These are phyloP conservation scores for Ceratobasidium theobromae DNA, from an alignment of 1,284 basidiomycete genomes.

Conservation along the genomic window DNA sequence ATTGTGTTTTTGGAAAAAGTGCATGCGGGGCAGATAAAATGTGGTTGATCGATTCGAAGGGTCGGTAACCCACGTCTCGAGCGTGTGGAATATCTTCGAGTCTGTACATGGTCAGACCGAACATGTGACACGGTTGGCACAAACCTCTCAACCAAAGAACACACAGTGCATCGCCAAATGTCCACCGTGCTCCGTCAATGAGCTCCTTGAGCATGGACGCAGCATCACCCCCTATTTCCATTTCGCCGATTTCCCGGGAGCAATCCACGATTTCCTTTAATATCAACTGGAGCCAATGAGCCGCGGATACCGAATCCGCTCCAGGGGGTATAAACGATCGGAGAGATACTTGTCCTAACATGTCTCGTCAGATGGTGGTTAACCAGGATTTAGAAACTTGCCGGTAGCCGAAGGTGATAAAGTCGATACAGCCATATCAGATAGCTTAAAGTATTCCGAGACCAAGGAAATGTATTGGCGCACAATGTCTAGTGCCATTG, in stretches of 20 bases:
- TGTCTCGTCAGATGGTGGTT: background rate
- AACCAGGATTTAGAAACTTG: background rate
- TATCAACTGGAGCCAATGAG: constrained; percentile 77
- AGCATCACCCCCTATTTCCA: constrained; percentile 81
- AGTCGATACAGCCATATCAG: constrained; percentile 62
- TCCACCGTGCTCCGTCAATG: constrained; percentile 83
- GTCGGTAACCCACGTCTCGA: constrained; percentile 84
- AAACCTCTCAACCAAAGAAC: constrained; percentile 81
- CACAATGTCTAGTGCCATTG: constrained; percentile 90
- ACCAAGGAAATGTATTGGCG: constrained; percentile 84
- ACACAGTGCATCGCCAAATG: constrained; percentile 81
- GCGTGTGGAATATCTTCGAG: constrained; percentile 76
- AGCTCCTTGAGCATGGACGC: constrained; percentile 68
- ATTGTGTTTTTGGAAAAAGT: constrained; percentile 81
- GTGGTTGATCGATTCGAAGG: constrained; percentile 49
- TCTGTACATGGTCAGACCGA: constrained; percentile 54
- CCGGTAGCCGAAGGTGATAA: constrained; percentile 46
- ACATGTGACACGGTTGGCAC: constrained; percentile 36
- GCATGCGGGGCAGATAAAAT: constrained; percentile 67
- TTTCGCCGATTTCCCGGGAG: constrained; percentile 73
- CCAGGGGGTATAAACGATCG: constrained; percentile 67
- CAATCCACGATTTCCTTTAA: constrained; percentile 85
- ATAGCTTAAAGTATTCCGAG: constrained; percentile 88
- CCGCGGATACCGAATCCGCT: constrained; percentile 81
- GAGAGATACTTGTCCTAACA: constrained; percentile 46